Evolutionary conservation across 1,284 basidiomycete genomes (phyloP).

Genomic region (Ustilago curta): DNA sequence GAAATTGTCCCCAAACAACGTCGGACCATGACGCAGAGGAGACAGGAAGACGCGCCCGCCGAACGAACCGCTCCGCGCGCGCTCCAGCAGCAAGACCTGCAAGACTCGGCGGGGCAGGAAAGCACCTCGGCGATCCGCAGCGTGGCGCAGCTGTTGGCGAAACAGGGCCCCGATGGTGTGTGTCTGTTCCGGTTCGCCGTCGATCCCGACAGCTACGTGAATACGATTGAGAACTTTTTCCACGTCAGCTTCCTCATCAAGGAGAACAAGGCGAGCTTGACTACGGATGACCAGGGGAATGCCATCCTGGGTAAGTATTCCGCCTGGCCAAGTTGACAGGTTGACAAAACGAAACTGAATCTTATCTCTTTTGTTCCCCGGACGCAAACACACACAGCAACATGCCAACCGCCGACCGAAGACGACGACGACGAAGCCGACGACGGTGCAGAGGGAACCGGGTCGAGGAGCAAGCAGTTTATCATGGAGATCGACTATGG

Average conservation of each 20-base stretch:
- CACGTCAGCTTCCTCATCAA: conserved; percentile 90
- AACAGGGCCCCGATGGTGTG: conserved; percentile 70
- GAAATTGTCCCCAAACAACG: conserved; percentile 51
- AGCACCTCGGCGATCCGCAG: conserved; percentile 56
- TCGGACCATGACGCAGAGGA: neutral
- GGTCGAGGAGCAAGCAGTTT: conserved; percentile 77
- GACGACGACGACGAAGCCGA: neutral
- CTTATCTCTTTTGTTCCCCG: neutral
- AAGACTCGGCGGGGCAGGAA: conserved; percentile 53
- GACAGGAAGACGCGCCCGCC: conserved; percentile 18
- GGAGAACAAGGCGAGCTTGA: conserved; percentile 78
- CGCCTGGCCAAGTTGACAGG: neutral
- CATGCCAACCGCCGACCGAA: conserved; percentile 9
- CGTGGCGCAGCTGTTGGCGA: conserved; percentile 71
- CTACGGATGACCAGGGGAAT: conserved; percentile 75
- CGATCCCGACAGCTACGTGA: conserved; percentile 87
- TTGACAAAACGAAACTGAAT: conserved; percentile 5
- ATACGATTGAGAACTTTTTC: conserved; percentile 93
- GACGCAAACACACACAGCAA: neutral
- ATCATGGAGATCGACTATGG: conserved; percentile 87
- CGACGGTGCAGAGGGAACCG: neutral
- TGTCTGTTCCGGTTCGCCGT: conserved; percentile 87
- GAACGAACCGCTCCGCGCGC: conserved; percentile 41
- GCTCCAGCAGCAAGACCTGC: conserved; percentile 56
- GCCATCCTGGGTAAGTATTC: conserved; percentile 77